Conservation (phyloP, 306 rosid genomes). For the Prunus mira region DNA sequence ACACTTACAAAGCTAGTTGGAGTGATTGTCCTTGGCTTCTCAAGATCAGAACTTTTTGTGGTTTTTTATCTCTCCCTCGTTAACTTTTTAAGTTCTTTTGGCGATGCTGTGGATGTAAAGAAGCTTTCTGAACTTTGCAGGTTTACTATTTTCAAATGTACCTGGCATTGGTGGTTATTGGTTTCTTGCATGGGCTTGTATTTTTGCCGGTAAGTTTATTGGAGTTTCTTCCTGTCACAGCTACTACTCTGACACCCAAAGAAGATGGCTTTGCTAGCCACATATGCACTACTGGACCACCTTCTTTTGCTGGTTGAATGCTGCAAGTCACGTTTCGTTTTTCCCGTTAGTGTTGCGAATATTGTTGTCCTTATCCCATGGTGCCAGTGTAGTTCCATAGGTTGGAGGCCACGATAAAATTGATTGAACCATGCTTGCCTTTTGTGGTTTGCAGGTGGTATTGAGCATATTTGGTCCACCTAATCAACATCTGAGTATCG, state of each 20-base stretch:
- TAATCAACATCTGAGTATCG: slow-evolving; percentile 30
- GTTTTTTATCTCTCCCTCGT: slow-evolving; percentile 41
- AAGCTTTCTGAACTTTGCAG: slow-evolving; percentile 48
- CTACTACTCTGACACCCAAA: not conserved
- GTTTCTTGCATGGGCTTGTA: slow-evolving; percentile 96
- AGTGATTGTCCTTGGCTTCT: slow-evolving; percentile 80
- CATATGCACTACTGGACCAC: not conserved
- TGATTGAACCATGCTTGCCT: not conserved
- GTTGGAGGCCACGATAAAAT: too few species aligned
- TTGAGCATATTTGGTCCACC: slow-evolving; percentile 90
- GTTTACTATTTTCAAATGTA: slow-evolving; percentile 97
- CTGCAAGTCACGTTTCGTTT: not conserved
- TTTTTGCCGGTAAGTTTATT: slow-evolving; percentile 80
- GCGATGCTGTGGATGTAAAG: slow-evolving; percentile 9
- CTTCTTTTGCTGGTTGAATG: not conserved
- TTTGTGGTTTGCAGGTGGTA: slow-evolving; percentile 52
- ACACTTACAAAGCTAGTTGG: slow-evolving; percentile 95
- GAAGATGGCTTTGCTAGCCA: not conserved
- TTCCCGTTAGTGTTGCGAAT: too few species aligned
- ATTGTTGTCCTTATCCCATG: not conserved
- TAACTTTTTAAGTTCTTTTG: slow-evolving; percentile 10
- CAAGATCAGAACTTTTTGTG: slow-evolving; percentile 96
- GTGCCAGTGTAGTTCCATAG: not conserved
- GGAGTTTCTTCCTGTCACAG: not conserved
- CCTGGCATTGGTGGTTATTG: slow-evolving; percentile 86